These are phyloP conservation scores for Cercospora berteroae DNA, from an alignment of 2,329 filamentous ascomycete species.

Conservation along the genomic window DNA sequence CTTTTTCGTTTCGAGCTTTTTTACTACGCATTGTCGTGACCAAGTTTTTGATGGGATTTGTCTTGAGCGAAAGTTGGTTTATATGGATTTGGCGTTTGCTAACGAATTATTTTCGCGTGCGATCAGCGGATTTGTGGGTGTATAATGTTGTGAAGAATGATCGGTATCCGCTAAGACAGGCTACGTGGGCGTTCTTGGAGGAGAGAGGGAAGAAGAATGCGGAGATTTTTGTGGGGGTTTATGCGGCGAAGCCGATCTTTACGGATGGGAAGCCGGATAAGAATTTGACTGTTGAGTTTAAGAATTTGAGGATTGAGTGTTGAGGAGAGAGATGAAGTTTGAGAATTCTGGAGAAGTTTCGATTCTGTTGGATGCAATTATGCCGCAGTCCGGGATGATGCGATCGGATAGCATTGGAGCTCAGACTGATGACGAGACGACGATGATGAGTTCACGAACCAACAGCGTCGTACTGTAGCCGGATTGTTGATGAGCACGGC, in stretches of 20 bases:
- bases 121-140: constrained; percentile 57
- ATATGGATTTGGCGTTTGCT: neutral
- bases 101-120: neutral
- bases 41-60: neutral
- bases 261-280: constrained; percentile 6
- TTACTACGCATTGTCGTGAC: neutral
- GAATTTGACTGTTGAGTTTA: constrained; percentile 20
- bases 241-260: constrained; percentile 22
- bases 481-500: too few relatives aligned
- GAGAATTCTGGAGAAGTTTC: too few relatives aligned
- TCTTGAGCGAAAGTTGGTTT: neutral
- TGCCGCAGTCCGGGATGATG: too few relatives aligned
- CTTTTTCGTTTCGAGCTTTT: neutral
- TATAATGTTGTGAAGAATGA: constrained; percentile 46
- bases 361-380: too few relatives aligned
- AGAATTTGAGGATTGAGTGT: constrained; percentile 20
- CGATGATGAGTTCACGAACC: neutral
- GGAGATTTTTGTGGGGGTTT: constrained; percentile 21
- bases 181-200: constrained; percentile 23
- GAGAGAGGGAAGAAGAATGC: constrained; percentile 20
- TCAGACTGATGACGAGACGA: neutral
- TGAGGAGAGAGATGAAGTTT: neutral
- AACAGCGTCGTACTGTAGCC: too few relatives aligned
- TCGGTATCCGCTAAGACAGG: constrained; percentile 43
- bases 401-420: too few relatives aligned